Conservation (phyloP, 2,329 filamentous ascomycete species). For the Chaetomiaceae sp. region DNA sequence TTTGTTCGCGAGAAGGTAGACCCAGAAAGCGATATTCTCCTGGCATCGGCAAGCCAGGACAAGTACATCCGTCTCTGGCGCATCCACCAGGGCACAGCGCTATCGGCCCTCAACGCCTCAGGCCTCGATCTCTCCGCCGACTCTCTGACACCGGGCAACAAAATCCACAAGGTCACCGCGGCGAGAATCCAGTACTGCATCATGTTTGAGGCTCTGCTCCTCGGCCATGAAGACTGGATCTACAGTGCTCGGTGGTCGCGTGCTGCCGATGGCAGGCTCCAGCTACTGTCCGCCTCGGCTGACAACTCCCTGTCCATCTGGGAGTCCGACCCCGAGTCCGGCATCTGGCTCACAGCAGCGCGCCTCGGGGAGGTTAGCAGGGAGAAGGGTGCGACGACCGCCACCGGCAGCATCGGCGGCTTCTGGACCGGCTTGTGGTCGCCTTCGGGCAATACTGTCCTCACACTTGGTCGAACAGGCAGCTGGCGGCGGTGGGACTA, state of each 20-base stretch:
- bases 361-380: slow-evolving; percentile 88
- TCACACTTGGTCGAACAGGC: slow-evolving; percentile 81
- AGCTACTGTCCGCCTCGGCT: slow-evolving; percentile 82
- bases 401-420: slow-evolving; percentile 89
- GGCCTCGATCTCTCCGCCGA: slow-evolving; percentile 52
- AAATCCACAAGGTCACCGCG: slow-evolving; percentile 69
- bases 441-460: slow-evolving; percentile 65
- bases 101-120: slow-evolving; percentile 50
- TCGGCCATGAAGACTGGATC: slow-evolving; percentile 98
- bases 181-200: slow-evolving; percentile 62
- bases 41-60: slow-evolving; percentile 93
- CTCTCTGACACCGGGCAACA: slow-evolving; percentile 66
- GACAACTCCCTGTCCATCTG: slow-evolving; percentile 94
- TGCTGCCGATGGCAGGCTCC: slow-evolving; percentile 44
- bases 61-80: slow-evolving; percentile 96
- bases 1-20: slow-evolving; percentile 60
- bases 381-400: slow-evolving; percentile 92
- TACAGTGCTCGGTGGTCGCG: slow-evolving; percentile 76
- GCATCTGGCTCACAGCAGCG: slow-evolving; percentile 83
- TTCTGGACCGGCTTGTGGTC: slow-evolving; percentile 97
- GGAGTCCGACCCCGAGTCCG: slow-evolving; percentile 76
- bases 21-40: slow-evolving; percentile 59
- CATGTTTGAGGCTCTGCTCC: slow-evolving; percentile 86
- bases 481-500: slow-evolving; percentile 86
- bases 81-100: slow-evolving; percentile 62